Percentiles rank a stretch among this genome's conserved stretches.
Evolutionary conservation across 192 early-diverging fungal genomes (phyloP).

Genomic region (Phycomyces nitens): DNA sequence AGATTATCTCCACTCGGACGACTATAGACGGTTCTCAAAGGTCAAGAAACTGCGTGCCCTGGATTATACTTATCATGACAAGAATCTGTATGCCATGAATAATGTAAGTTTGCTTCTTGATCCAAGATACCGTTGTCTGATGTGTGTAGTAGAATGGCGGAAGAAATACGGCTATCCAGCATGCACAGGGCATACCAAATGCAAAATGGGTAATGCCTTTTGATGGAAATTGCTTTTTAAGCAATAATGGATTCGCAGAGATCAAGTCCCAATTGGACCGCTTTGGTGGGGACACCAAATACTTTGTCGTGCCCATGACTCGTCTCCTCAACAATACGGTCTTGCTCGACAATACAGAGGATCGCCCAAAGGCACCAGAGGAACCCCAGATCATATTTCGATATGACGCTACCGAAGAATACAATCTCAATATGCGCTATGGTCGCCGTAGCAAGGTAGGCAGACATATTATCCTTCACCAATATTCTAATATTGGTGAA

Average conservation of each 20-base stretch:
- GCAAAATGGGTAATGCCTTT: conserved; percentile 61
- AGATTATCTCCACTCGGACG: conserved; percentile 60
- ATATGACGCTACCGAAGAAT: conserved; percentile 51
- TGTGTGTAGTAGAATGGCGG: conserved; percentile 53
- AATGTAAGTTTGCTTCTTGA: conserved; percentile 46
- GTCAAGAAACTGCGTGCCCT: conserved; percentile 54
- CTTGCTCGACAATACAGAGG: conserved; percentile 46
- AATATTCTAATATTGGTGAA: no score
- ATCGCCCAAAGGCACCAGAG: conserved; percentile 52
- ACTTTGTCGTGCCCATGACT: conserved; percentile 62
- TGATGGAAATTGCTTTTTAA: conserved; percentile 62
- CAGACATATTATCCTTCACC: no score
- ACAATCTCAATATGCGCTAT: conserved; percentile 59
- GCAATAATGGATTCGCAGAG: conserved; percentile 48
- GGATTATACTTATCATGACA: conserved; percentile 62
- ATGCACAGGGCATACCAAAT: conserved; percentile 44
- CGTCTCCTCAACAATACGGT: conserved; percentile 55
- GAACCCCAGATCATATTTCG: conserved; percentile 63
- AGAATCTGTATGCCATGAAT: conserved; percentile 66
- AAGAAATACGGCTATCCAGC: conserved; percentile 51
- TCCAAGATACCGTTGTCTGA: conserved; percentile 8
- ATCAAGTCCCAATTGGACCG: conserved; percentile 45
- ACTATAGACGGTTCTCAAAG: conserved; percentile 53
- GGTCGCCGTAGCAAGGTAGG: conserved; percentile 62
- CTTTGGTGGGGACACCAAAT: conserved; percentile 49